Base-by-base conservation (phyloP, 192 early-diverging fungal genomes). In the Glomus cerebriforme region DNA sequence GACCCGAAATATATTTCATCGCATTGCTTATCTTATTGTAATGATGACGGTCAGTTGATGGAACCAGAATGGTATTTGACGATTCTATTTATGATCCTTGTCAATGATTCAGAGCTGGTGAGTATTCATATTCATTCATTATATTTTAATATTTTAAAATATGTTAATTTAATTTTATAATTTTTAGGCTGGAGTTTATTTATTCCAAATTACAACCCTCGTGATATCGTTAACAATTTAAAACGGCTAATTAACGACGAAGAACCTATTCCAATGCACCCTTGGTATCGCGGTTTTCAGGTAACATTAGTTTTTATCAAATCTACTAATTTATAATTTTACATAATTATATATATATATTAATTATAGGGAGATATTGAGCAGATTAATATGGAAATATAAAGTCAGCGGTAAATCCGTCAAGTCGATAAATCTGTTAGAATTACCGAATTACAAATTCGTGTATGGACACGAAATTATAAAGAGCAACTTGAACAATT, bases 31-130 rank as follows among this genome's bases (percentile, higher is more conserved):
- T n/a, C 87, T 7, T 95, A 94, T 78, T 84, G 95, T 67, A 91
- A 90, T 37, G 98, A 99, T 63, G 98, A 99, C 80, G 95, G 94
- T 31, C 91, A 93, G 76, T 81, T 82, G 37, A 94, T 99, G 39
- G 98, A 99, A 86, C 97, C 98, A n/a, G 90, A 93, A 77, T 99
- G 95, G 85, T 98, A 95, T 82, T 82, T 97, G 10, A 96, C 97
- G 0, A 92, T 99, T n/a, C 77, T 98, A 2, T 96, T 97, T 1
- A 96, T 98, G 94, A 88, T 99, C 1, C 83, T 99, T 29, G 88
- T 99, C 12, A 99, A 98, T 81, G 97, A 96, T 37, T 88, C 90
- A 7, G 93, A 96, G 22, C 98, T 12, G 97, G 91, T 88, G 72
- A 79, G 77, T 70, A 22, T 49, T n/a, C n/a, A n/a, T n/a, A n/a